A percentile compares a stretch with the other conserved stretches of the same genome.
These are phyloP conservation scores for Emergomyces africanus DNA, from an alignment of 2,329 filamentous ascomycete genomes.

Conservation along the genomic window DNA sequence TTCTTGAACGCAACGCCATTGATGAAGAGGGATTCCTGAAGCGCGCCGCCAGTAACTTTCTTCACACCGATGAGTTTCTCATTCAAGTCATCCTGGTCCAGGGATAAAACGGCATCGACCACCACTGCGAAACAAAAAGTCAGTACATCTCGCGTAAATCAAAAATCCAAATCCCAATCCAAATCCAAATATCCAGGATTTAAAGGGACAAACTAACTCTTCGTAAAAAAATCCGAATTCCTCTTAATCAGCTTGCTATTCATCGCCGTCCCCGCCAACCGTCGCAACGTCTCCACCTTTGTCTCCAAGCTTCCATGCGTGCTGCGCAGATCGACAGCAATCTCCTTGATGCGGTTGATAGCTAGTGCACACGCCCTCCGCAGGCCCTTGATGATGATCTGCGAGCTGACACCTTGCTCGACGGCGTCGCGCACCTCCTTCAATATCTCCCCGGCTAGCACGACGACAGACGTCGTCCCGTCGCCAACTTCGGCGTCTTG, in stretches of 20 bases:
- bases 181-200: background rate
- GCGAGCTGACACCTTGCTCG: constrained; percentile 91
- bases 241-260: constrained; percentile 98
- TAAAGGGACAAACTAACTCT: constrained; percentile 60
- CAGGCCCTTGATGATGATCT: constrained; percentile 94
- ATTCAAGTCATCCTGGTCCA: constrained; percentile 94
- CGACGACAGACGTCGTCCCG: constrained; percentile 93
- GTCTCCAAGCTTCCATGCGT: constrained; percentile 73
- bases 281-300: constrained; percentile 74
- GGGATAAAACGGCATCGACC: constrained; percentile 85
- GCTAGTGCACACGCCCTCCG: constrained; percentile 79
- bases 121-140: constrained; percentile 54
- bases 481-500: constrained; percentile 99
- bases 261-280: constrained; percentile 93
- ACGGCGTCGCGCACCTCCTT: constrained; percentile 96
- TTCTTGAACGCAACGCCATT: constrained; percentile 99
- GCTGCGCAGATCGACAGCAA: constrained; percentile 55
- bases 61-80: constrained; percentile 97
- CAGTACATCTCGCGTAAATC: background rate
- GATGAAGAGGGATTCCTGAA: constrained; percentile 93
- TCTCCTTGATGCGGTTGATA: constrained; percentile 98
- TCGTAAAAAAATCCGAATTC: constrained; percentile 93
- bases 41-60: constrained; percentile 91
- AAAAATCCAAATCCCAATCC: background rate
- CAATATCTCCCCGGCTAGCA: constrained; percentile 91